Percentiles rank a stretch among this genome's conserved stretches.
phyloP scores from a whole-genome alignment of 2,329 filamentous ascomycete genomes.

The Aureobasidium uvarum region DNA sequence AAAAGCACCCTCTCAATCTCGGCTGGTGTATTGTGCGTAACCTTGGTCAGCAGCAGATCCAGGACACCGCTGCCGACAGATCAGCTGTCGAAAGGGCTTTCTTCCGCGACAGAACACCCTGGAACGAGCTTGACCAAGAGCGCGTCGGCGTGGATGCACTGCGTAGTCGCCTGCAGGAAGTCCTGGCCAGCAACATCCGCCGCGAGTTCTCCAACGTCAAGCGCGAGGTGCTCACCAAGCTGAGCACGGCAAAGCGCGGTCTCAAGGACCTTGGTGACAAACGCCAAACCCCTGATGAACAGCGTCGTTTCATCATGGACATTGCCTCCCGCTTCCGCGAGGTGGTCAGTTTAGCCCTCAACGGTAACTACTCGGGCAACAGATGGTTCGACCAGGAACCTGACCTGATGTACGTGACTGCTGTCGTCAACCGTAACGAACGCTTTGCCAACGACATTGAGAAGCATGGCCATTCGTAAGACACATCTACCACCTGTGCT shows the following conservation, averaged over 20 bases:
- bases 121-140: conserved; percentile 41
- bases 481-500: background rate
- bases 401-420: conserved; percentile 30
- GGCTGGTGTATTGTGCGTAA: conserved; percentile 41
- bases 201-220: conserved; percentile 48
- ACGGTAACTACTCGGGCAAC: conserved; percentile 40
- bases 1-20: conserved; percentile 33
- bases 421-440: conserved; percentile 14
- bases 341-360: conserved; percentile 35
- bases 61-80: conserved; percentile 26
- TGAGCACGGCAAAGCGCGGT: conserved; percentile 32
- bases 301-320: conserved; percentile 50
- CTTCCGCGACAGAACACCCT: conserved; percentile 38
- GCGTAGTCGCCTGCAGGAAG: conserved; percentile 42
- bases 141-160: conserved; percentile 46
- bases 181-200: conserved; percentile 46
- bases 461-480: conserved; percentile 6
- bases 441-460: conserved; percentile 14
- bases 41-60: conserved; percentile 35
- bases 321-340: conserved; percentile 40
- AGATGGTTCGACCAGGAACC: conserved; percentile 39
- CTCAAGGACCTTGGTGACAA: conserved; percentile 53
- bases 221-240: conserved; percentile 39
- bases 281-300: conserved; percentile 49
- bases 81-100: conserved; percentile 39